Conservation (phyloP, 2,329 filamentous ascomycete species). For the Beauveria australis region DNA sequence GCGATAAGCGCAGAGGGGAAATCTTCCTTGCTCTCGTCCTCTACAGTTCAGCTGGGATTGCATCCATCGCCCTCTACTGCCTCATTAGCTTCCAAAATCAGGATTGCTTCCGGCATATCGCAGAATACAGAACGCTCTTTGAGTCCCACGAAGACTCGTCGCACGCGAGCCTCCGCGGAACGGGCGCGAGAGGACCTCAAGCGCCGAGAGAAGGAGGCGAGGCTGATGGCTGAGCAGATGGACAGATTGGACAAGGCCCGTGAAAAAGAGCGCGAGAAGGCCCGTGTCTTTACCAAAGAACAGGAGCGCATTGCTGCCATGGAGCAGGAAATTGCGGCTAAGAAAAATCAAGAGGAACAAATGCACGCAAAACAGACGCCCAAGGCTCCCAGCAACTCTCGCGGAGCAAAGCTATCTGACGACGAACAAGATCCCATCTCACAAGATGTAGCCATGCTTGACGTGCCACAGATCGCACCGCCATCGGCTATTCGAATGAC, state of each 20-base stretch:
- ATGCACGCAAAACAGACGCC: constrained; percentile 31
- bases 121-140: constrained; percentile 14
- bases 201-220: constrained; percentile 57
- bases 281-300: constrained; percentile 48
- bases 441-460: constrained; percentile 47
- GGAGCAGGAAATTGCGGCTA: constrained; percentile 44
- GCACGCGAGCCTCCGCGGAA: constrained; percentile 51
- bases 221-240: constrained; percentile 51
- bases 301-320: constrained; percentile 45
- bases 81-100: constrained; percentile 27
- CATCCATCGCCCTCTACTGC: constrained; percentile 41
- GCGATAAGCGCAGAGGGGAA: constrained; percentile 56
- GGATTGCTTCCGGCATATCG: constrained; percentile 15
- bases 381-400: constrained; percentile 43
- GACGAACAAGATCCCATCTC: constrained; percentile 24
- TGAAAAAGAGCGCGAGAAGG: constrained; percentile 63
- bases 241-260: constrained; percentile 59
- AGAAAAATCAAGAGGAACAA: constrained; percentile 47
- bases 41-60: constrained; percentile 36
- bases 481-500: constrained; percentile 52
- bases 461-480: constrained; percentile 47
- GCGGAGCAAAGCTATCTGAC: constrained; percentile 35
- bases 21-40: constrained; percentile 47
- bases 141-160: constrained; percentile 39
- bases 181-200: constrained; percentile 54